phyloP scores from a whole-genome alignment of 495 filamentous ascomycete genomes.

The Penicillium chermesinum region DNA sequence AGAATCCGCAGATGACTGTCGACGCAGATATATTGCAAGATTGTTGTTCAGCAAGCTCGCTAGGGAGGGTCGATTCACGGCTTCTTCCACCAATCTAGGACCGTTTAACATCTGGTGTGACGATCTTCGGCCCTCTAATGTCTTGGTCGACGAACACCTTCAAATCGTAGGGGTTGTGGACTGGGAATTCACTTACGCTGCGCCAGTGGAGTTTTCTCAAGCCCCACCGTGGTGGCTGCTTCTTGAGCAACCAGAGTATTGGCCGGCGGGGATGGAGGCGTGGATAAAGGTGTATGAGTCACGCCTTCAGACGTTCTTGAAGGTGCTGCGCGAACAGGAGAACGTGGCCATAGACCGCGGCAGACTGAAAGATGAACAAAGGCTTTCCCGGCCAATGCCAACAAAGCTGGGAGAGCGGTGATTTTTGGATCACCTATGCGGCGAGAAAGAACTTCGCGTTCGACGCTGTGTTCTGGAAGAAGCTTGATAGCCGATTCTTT shows the following conservation, averaged over 20 bases:
- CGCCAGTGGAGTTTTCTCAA: constrained; percentile 1
- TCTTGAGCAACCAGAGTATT: constrained; percentile 1
- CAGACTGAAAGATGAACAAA: neutral
- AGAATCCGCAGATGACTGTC: constrained; percentile 32
- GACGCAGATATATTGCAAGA: constrained; percentile 41
- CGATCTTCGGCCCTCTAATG: constrained; percentile 21
- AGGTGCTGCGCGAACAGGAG: neutral
- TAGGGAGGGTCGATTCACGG: constrained; percentile 15
- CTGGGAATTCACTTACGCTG: constrained; percentile 2
- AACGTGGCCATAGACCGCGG: neutral
- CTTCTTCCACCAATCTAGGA: constrained; percentile 5
- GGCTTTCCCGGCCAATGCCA: constrained; percentile 12
- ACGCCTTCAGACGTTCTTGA: constrained; percentile 11
- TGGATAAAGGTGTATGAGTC: constrained; percentile 17
- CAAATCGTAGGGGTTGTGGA: constrained; percentile 2
- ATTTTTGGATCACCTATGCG: constrained; percentile 16
- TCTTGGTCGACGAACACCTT: constrained; percentile 14
- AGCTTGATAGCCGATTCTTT: constrained; percentile 12
- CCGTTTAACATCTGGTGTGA: constrained; percentile 26
- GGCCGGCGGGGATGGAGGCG: constrained; percentile 14
- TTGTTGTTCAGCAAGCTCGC: constrained; percentile 31
- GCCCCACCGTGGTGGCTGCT: constrained; percentile 4
- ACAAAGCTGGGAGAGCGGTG: constrained; percentile 14
- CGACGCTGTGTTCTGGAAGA: constrained; percentile 11
- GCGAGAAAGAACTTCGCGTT: constrained; percentile 8